Conservation (phyloP, 352 stramenopile genomes). For the Phytopythium ostracodes region DNA sequence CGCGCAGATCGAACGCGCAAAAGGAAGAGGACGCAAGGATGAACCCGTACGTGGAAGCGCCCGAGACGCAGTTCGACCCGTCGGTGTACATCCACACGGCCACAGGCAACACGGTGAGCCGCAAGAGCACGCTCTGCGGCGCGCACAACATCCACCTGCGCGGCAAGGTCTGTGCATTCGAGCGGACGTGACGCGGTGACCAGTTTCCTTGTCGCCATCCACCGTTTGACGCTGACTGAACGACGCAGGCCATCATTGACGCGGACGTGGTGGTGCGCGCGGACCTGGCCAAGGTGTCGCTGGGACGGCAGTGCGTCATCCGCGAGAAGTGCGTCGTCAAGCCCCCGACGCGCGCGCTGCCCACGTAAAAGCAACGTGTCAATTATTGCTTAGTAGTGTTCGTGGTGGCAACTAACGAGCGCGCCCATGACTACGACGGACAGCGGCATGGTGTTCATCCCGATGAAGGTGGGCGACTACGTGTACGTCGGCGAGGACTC, state of each 20-base stretch:
- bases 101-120: slow-evolving; percentile 70
- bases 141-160: slow-evolving; percentile 74
- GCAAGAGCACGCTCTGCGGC: slow-evolving; percentile 53
- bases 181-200: too few relatives aligned
- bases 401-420: background rate
- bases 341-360: slow-evolving; percentile 54
- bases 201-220: too few relatives aligned
- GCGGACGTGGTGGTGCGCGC: slow-evolving; percentile 67
- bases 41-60: slow-evolving; percentile 55
- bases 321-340: slow-evolving; percentile 66
- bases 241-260: slow-evolving; percentile 61
- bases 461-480: slow-evolving; percentile 78
- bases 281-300: slow-evolving; percentile 78
- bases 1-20: too few relatives aligned
- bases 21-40: slow-evolving; percentile 26
- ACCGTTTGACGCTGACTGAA: too few relatives aligned
- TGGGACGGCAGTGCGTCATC: slow-evolving; percentile 82
- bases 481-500: slow-evolving; percentile 73
- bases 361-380: slow-evolving; percentile 28
- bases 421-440: background rate
- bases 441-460: slow-evolving; percentile 78
- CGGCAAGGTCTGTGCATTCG: slow-evolving; percentile 31
- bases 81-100: slow-evolving; percentile 66
- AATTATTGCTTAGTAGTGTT: background rate
- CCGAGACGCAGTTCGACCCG: slow-evolving; percentile 44